These are phyloP conservation scores for Colletotrichum sp. DNA, from an alignment of 2,329 filamentous ascomycete species.

Conservation along the genomic window DNA sequence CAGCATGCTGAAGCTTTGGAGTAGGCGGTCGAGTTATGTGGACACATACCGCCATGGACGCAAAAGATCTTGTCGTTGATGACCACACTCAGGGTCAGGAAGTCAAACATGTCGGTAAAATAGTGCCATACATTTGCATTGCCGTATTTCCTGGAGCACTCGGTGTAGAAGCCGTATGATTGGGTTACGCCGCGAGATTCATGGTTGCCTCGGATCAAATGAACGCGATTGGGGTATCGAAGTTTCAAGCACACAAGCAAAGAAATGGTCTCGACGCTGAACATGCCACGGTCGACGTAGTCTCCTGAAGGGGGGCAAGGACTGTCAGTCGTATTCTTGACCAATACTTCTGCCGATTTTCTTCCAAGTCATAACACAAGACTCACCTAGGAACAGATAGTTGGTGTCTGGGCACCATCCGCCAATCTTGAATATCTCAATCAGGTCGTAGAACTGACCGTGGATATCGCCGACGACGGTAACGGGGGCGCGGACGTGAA, in stretches of 20 bases:
- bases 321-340: not conserved
- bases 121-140: conserved; percentile 99
- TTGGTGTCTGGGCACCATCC: conserved; percentile 98
- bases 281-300: conserved; percentile 97
- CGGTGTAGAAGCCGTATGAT: conserved; percentile 98
- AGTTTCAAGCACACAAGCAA: conserved; percentile 96
- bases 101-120: conserved; percentile 99
- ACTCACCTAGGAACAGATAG: conserved; percentile 89
- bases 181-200: conserved; percentile 97
- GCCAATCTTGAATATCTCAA: conserved; percentile 98
- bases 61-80: conserved; percentile 99
- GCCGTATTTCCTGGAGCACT: conserved; percentile 97
- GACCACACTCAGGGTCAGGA: conserved; percentile 92
- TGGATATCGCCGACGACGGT: conserved; percentile 99
- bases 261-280: conserved; percentile 98
- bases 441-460: conserved; percentile 98
- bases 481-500: conserved; percentile 93
- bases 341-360: not conserved
- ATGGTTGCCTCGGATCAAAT: conserved; percentile 96
- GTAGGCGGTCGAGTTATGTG: not conserved
- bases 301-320: conserved; percentile 66
- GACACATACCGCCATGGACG: conserved; percentile 79
- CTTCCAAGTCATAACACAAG: not conserved
- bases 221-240: conserved; percentile 93
- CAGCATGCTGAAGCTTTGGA: not conserved